phyloP scores from a whole-genome alignment of 495 filamentous ascomycete species.

The Aspergillus leporis region DNA sequence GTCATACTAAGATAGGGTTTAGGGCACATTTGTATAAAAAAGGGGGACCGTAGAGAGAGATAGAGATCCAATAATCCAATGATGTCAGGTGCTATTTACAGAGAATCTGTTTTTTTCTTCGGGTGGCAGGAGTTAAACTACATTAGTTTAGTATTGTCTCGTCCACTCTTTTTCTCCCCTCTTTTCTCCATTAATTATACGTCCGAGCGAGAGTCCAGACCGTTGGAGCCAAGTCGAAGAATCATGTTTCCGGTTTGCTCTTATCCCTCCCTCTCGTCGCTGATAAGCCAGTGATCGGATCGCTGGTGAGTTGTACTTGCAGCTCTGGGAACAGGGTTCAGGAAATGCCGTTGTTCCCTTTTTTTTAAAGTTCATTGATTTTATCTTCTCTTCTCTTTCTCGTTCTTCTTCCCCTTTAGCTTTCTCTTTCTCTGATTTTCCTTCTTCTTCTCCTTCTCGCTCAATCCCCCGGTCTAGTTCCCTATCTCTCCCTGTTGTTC shows the following conservation, averaged over 20 bases:
- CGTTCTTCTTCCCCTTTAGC: background rate
- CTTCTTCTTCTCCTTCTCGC: constrained; percentile 5
- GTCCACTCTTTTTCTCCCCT: too few species aligned
- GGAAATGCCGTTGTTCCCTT: constrained; percentile 1
- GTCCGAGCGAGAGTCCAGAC: constrained; percentile 2
- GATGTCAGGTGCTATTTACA: too few species aligned
- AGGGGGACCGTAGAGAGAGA: too few species aligned
- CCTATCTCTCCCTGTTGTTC: background rate
- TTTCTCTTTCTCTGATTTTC: constrained; percentile 8
- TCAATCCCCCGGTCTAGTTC: constrained; percentile 1
- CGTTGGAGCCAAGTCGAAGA: background rate
- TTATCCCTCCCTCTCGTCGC: background rate
- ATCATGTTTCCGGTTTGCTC: constrained; percentile 1
- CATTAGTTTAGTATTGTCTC: too few species aligned
- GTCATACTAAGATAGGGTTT: too few species aligned
- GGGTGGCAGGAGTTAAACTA: too few species aligned
- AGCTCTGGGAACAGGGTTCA: background rate
- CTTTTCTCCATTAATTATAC: background rate
- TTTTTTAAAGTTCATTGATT: constrained; percentile 5
- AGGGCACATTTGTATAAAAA: too few species aligned
- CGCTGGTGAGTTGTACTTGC: constrained; percentile 2
- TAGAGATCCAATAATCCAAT: too few species aligned
- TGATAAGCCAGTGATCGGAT: constrained; percentile 2
- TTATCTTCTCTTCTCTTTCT: constrained; percentile 11
- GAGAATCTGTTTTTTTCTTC: too few species aligned